phyloP scores from a whole-genome alignment of 495 filamentous ascomycete species.

The Podospora appendiculata region DNA sequence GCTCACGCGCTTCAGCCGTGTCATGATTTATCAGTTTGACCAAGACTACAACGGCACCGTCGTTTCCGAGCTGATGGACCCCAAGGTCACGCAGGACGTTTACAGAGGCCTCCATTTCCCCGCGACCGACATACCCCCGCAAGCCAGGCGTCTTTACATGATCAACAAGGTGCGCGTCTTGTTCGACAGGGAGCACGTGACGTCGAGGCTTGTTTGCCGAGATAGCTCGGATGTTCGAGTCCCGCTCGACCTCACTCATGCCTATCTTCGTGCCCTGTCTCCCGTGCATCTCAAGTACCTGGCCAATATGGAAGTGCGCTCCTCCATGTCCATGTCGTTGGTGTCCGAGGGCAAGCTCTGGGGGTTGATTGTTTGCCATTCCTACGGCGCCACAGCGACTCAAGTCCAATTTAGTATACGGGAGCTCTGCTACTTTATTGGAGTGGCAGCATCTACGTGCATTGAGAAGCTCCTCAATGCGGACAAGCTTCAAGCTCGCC shows the following conservation, averaged over 20 bases:
- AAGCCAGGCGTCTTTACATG: conserved; percentile 49
- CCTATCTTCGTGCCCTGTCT: conserved; percentile 73
- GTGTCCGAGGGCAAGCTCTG: conserved; percentile 67
- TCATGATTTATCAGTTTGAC: conserved; percentile 20
- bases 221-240: conserved; percentile 58
- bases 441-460: conserved; percentile 68
- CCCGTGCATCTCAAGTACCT: conserved; percentile 77
- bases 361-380: conserved; percentile 76
- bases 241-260: conserved; percentile 69
- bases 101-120: conserved; percentile 19
- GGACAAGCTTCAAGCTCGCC: conserved; percentile 61
- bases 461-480: conserved; percentile 75
- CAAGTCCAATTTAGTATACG: conserved; percentile 73
- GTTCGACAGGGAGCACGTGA: conserved; percentile 59
- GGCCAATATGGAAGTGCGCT: conserved; percentile 68
- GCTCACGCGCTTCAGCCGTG: conserved; percentile 14
- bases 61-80: conserved; percentile 18
- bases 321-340: conserved; percentile 86
- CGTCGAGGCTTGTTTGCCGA: conserved; percentile 67
- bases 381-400: conserved; percentile 62
- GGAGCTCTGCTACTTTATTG: conserved; percentile 73
- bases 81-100: conserved; percentile 12
- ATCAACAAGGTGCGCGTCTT: conserved; percentile 64
- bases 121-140: conserved; percentile 15
- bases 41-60: conserved; percentile 17